phyloP scores from a whole-genome alignment of 2,329 filamentous ascomycete species.

The Colletotrichum costaricense region DNA sequence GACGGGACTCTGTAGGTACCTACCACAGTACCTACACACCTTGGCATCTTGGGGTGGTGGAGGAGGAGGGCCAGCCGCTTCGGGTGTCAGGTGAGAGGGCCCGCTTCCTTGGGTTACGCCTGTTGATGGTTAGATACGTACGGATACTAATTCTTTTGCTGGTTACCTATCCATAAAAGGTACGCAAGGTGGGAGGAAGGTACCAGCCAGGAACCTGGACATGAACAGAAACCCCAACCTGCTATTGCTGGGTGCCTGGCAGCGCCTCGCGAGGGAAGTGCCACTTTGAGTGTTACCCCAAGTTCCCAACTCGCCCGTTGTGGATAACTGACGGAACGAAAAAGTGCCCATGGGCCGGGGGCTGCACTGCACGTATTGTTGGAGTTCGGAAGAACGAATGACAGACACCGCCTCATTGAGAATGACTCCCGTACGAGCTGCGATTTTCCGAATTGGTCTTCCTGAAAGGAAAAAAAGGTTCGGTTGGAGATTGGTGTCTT shows the following conservation, averaged over 20 bases:
- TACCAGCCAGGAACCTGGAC: conserved; percentile 4
- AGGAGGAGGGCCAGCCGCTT: not conserved
- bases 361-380: not conserved
- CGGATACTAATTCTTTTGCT: not conserved
- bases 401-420: not conserved
- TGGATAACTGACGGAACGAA: conserved; percentile 10
- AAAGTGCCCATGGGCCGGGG: not conserved
- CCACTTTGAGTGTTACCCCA: conserved; percentile 25
- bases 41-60: no score
- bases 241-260: conserved; percentile 17
- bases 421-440: not conserved
- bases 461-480: no score
- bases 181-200: not conserved
- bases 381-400: not conserved
- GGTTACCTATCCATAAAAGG: no score
- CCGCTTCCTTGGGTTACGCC: not conserved
- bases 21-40: no score
- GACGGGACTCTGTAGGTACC: no score
- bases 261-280: not conserved
- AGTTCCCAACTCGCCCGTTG: not conserved
- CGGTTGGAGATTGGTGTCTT: not conserved
- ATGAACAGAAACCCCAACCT: not conserved
- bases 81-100: conserved; percentile 14
- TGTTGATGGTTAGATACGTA: not conserved
- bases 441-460: not conserved